Conservation (phyloP, 2,329 filamentous ascomycete species). For the Trichoderma sp. region DNA sequence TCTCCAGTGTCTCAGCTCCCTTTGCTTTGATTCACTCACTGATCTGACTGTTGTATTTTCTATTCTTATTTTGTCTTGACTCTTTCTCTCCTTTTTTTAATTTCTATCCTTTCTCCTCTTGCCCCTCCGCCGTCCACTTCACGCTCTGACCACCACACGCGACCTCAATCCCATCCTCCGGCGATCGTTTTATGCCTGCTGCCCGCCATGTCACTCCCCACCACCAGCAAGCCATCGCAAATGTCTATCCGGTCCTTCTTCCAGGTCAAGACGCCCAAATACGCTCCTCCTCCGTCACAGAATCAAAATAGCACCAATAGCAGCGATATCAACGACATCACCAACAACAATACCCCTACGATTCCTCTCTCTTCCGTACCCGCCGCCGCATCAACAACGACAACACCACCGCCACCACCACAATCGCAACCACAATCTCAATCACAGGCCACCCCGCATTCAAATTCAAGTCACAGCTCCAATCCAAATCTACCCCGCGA, state of each 20-base stretch:
- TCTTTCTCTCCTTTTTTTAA: not conserved
- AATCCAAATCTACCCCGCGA: conserved; percentile 48
- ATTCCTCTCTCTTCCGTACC: not conserved
- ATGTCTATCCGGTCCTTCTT: conserved; percentile 68
- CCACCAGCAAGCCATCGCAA: conserved; percentile 48
- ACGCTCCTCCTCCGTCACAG: conserved; percentile 42
- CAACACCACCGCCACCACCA: not conserved
- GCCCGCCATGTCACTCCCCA: conserved; percentile 47
- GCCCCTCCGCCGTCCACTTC: conserved; percentile 1
- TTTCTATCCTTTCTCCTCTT: not conserved
- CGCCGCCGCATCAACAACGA: not conserved
- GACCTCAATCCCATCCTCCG: not conserved
- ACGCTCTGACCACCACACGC: not conserved
- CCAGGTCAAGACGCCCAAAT: conserved; percentile 49
- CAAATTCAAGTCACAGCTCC: conserved; percentile 30
- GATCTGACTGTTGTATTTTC: not conserved
- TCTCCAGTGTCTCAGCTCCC: conserved; percentile 12
- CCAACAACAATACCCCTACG: conserved; percentile 33
- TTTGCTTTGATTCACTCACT: conserved; percentile 4
- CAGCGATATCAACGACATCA: conserved; percentile 36
- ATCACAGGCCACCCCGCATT: conserved; percentile 25
- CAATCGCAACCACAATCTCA: conserved; percentile 4
- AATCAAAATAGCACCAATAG: conserved; percentile 28
- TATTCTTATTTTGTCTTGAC: not conserved
- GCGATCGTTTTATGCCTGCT: conserved; percentile 3